Conservation (phyloP, 768 basidiomycete species). For the Phylloporus sp. region DNA sequence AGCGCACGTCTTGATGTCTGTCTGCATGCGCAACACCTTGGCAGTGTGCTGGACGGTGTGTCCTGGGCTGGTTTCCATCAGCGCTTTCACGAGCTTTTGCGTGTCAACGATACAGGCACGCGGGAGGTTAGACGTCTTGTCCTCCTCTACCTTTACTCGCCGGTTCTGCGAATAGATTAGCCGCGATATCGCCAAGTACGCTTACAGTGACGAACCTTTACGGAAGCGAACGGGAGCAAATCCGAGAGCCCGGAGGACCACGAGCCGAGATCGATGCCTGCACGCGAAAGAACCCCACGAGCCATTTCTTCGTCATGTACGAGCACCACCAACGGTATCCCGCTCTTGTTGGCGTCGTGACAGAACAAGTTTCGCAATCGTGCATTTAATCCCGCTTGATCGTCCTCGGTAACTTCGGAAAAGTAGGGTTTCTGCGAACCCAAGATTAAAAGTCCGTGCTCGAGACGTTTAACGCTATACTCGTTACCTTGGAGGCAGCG, state of each 20-base stretch:
- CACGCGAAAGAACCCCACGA: constrained; percentile 34
- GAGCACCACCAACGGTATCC: constrained; percentile 41
- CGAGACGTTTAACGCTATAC: not conserved
- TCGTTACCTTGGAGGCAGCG: constrained; percentile 14
- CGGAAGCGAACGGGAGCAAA: constrained; percentile 9
- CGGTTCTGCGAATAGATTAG: constrained; percentile 9
- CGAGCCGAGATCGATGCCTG: constrained; percentile 37
- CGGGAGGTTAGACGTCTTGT: not conserved
- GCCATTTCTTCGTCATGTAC: constrained; percentile 41
- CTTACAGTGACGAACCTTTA: constrained; percentile 4
- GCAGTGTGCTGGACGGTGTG: constrained; percentile 30
- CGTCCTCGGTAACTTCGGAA: constrained; percentile 16
- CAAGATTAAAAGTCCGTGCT: not conserved
- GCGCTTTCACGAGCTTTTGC: constrained; percentile 32
- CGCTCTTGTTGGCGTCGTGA: constrained; percentile 15
- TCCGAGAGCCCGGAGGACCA: constrained; percentile 39
- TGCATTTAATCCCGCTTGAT: constrained; percentile 8
- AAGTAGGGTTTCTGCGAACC: constrained; percentile 11
- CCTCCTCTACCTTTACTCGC: not conserved
- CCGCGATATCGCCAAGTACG: too few relatives aligned
- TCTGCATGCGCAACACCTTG: constrained; percentile 29
- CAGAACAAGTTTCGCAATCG: constrained; percentile 20
- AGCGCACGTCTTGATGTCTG: constrained; percentile 39
- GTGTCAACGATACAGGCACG: constrained; percentile 40
- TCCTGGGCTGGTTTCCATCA: constrained; percentile 35